phyloP scores from a whole-genome alignment of 2,329 filamentous ascomycete genomes.

The Talaromyces sp. region DNA sequence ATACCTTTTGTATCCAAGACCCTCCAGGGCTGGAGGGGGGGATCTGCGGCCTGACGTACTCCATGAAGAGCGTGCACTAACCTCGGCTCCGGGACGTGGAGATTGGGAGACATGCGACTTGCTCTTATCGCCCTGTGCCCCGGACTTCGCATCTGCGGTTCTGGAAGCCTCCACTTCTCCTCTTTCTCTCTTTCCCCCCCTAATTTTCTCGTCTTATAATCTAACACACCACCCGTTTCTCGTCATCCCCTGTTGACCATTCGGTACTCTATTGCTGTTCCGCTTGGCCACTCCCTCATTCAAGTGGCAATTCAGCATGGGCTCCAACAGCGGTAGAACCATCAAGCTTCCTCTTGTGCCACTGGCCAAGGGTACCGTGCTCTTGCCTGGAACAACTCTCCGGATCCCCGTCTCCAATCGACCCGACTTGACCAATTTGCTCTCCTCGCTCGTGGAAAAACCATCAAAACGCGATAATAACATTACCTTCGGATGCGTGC shows the following conservation, averaged over 20 bases:
- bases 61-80: conserved; percentile 16
- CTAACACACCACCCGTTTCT: background rate
- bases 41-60: conserved; percentile 16
- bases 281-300: conserved; percentile 13
- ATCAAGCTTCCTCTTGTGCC: conserved; percentile 74
- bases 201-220: background rate
- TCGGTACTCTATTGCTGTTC: conserved; percentile 1
- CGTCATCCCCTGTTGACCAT: background rate
- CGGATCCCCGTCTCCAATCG: conserved; percentile 82
- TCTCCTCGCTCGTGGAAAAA: conserved; percentile 81
- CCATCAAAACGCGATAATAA: conserved; percentile 64
- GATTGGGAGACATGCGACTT: conserved; percentile 30
- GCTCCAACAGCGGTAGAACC: conserved; percentile 40
- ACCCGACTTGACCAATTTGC: conserved; percentile 83
- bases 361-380: conserved; percentile 75
- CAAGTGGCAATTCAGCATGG: conserved; percentile 32
- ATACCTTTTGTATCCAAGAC: background rate
- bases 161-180: conserved; percentile 3
- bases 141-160: conserved; percentile 25
- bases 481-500: conserved; percentile 84
- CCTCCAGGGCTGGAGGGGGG: background rate
- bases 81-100: conserved; percentile 41
- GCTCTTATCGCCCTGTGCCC: conserved; percentile 32
- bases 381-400: conserved; percentile 82
- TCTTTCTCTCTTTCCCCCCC: background rate